Base-by-base conservation (phyloP, 768 basidiomycete species). In the Rhodotorula toruloides region DNA sequence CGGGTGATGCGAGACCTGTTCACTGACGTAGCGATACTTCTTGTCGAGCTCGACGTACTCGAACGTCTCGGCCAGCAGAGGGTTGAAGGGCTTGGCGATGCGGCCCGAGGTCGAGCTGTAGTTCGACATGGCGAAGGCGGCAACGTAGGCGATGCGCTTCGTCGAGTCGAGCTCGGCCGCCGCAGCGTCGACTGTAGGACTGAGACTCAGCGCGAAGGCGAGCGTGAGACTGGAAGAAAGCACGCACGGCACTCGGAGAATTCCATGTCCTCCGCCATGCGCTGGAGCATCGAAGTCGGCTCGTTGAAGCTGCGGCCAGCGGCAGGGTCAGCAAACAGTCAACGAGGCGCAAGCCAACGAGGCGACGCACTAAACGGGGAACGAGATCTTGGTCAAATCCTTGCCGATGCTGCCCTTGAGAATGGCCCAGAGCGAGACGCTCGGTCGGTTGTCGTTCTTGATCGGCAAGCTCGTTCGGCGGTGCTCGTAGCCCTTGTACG, bases 221-320 rank as follows among this genome's bases (percentile, higher is more conserved):
- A 17, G 36, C 53, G n/a, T 46, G 49, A 14, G 40, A 50, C 39
- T 27, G 34, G 3, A 61, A 59, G 46, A 56, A 50, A 29, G 4
- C 7, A 84, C 89, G 81, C 73, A 90, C 88, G 79, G 74, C 91
- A 94, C 72, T 91, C 90, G 1, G 89, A 87, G 78, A 93, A 96
- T 77, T 96, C 93, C 90, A 94, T 94, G 78, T 98, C 93, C 79
- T 98, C 93, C 17, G 92, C 89, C 83, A 97, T 98, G 55, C 93
- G 81, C 79, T 98, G 90, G 65, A 98, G 77, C 93, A 98, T 97
- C 74, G 90, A 92, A 54, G 92, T 96, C 36, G 91, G 77, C 70
- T 79, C 79, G 73, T 78, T 79, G 74, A 78, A 77, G 70, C 16
- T n/a, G n/a, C n/a, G n/a, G n/a, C n/a, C n/a, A n/a, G n/a, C n/a